phyloP scores from a whole-genome alignment of 768 basidiomycete genomes.

The Amanita polypyramis region DNA sequence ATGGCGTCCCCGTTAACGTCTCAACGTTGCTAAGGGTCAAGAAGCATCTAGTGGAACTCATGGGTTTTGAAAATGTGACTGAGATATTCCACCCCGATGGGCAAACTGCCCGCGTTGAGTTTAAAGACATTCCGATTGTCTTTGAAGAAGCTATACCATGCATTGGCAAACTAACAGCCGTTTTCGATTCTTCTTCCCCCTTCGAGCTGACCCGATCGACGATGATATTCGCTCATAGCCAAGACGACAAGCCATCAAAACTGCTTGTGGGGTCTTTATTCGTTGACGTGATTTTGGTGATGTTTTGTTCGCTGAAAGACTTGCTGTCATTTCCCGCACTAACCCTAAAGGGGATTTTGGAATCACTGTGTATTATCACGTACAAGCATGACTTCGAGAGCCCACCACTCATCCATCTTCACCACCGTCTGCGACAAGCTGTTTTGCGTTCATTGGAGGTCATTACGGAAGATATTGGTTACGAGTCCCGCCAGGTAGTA shows the following conservation, averaged over 20 bases:
- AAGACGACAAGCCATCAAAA: slow-evolving; percentile 31
- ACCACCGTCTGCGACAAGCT: slow-evolving; percentile 40
- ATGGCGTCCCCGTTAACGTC: slow-evolving; percentile 45
- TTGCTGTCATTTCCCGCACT: slow-evolving; percentile 40
- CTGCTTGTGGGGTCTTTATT: slow-evolving; percentile 54
- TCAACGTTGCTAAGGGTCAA: slow-evolving; percentile 53
- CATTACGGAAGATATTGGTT: slow-evolving; percentile 42
- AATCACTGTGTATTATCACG: slow-evolving; percentile 52
- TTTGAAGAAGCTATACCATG: slow-evolving; percentile 39
- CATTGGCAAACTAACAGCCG: slow-evolving; percentile 42
- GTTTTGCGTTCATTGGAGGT: slow-evolving; percentile 41
- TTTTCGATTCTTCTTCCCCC: slow-evolving; percentile 50
- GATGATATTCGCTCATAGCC: slow-evolving; percentile 24
- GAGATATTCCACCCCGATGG: slow-evolving; percentile 35
- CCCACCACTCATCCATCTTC: slow-evolving; percentile 40
- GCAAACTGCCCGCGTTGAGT: slow-evolving; percentile 42
- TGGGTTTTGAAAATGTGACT: slow-evolving; percentile 47
- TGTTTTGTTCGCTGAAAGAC: slow-evolving; percentile 37
- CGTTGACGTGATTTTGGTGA: slow-evolving; percentile 46
- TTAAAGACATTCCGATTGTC: slow-evolving; percentile 35
- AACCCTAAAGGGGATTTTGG: slow-evolving; percentile 49
- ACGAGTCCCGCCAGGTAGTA: slow-evolving; percentile 58
- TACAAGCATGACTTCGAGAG: slow-evolving; percentile 69
- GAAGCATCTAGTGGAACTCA: slow-evolving; percentile 31
- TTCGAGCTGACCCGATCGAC: slow-evolving; percentile 37